phyloP scores from a whole-genome alignment of 2,329 filamentous ascomycete species.

The Orbilia blumenaviensis region DNA sequence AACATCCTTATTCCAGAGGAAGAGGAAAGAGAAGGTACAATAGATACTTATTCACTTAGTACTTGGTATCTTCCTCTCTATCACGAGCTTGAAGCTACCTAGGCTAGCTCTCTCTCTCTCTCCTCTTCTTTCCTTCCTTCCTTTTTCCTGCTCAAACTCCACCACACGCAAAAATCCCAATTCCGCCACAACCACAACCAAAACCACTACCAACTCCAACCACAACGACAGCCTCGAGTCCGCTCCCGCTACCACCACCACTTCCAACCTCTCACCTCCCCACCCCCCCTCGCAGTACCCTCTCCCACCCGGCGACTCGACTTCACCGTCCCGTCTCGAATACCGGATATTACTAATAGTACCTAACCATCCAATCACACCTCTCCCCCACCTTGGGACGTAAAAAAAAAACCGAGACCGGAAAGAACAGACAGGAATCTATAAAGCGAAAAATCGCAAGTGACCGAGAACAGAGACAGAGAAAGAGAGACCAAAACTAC shows the following conservation, averaged over 20 bases:
- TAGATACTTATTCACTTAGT: neutral
- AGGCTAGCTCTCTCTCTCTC: neutral
- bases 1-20: neutral
- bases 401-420: too few relatives aligned
- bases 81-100: constrained; percentile 19
- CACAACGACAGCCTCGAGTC: too few relatives aligned
- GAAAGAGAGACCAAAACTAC: too few relatives aligned
- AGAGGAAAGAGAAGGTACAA: too few relatives aligned
- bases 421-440: too few relatives aligned
- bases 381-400: too few relatives aligned
- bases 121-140: too few relatives aligned
- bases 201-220: neutral
- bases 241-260: neutral
- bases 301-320: neutral
- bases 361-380: too few relatives aligned
- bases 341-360: too few relatives aligned
- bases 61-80: neutral
- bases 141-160: constrained; percentile 3
- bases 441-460: too few relatives aligned
- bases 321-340: neutral
- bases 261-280: neutral
- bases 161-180: constrained; percentile 23
- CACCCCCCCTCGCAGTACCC: neutral
- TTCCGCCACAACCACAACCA: constrained; percentile 3
- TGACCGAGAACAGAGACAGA: too few relatives aligned